Evolutionary conservation across 768 basidiomycete genomes (phyloP), one percentile per base, ranked within the genome.

Genomic region (Russula brevipes): DNA sequence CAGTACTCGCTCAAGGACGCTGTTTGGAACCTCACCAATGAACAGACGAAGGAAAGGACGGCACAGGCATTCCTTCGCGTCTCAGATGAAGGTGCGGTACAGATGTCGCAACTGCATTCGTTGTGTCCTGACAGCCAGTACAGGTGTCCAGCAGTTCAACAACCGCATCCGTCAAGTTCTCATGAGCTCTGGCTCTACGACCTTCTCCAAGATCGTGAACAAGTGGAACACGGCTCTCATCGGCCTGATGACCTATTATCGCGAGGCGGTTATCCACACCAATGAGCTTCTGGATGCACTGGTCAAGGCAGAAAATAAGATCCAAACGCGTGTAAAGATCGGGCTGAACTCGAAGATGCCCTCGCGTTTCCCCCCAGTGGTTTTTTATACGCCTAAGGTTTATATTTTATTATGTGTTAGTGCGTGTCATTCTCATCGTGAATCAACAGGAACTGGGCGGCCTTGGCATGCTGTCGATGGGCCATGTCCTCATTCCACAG

Each of bases 291-390:
- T 99, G 54, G 97, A 98, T 72, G 84, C 94, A 0, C 81, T 98
- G 45, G 97, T 99, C 71, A 99, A 99, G 76, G 94, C 95, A 2
- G 96, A 99, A 79, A 98, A 98, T 84, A 98, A 98, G 81, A 96
- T 98, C 52, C 97, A 99, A 76, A 98, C 95, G 3, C 92, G 97
- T 77, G 96, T 99, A 71, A 98, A 98, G 82, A 98, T 99, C 66
- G 97, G 96, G n/a, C 72, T 97, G 69, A 97, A 98, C 81, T 92
- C 90, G 75, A 97, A 98, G 79, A 98, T 99, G 97, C 97, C 97
- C 30, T 97, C 94, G 4, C 89, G 94, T 82, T 98, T 98, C 84
- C 96, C 97, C 60, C 89, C 96, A 11, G 90, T 92, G 16, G 90
- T 95, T 8, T 96, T 94, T 80, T 96, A 97, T 73, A 95, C 93